Conservation (phyloP, 805 yeast genomes). For the Metschnikowia henanensis region DNA sequence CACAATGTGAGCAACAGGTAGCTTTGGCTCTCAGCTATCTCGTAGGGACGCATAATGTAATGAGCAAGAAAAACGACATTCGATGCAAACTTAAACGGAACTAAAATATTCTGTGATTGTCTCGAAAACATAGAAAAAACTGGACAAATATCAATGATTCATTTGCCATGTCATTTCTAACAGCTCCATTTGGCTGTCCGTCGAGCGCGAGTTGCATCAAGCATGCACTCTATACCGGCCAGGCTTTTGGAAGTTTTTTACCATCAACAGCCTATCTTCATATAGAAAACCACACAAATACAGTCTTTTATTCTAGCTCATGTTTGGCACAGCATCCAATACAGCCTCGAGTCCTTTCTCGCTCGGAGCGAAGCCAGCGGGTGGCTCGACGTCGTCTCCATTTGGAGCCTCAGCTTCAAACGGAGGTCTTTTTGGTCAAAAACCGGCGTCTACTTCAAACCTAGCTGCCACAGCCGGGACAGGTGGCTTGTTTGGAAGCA, state of each 20-base stretch:
- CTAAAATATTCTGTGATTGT: too few species aligned
- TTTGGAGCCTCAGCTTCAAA: slow-evolving; percentile 6
- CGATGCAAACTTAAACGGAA: too few species aligned
- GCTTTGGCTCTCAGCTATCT: too few species aligned
- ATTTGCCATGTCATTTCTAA: background rate
- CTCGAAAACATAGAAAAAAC: too few species aligned
- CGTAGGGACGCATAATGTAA: too few species aligned
- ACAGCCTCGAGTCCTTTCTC: slow-evolving; percentile 9
- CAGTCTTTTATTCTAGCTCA: too few species aligned
- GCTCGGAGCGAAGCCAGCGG: slow-evolving; percentile 11
- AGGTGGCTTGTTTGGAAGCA: slow-evolving; percentile 16
- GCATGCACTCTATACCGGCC: slow-evolving; percentile 6
- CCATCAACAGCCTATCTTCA: background rate
- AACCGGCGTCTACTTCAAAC: slow-evolving; percentile 7
- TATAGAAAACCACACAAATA: background rate
- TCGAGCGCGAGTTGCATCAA: slow-evolving; percentile 3
- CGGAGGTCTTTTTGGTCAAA: slow-evolving; percentile 15
- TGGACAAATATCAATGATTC: background rate
- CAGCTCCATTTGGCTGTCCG: background rate
- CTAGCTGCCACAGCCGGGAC: slow-evolving; percentile 2
- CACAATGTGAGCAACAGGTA: too few species aligned
- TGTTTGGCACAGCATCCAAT: slow-evolving; percentile 18
- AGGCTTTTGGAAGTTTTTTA: slow-evolving; percentile 3
- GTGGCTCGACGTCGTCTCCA: slow-evolving; percentile 2
- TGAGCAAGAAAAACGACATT: too few species aligned